Evolutionary conservation across 257 asterid species (phyloP), one percentile per base, ranked within the genome.

Genomic region (Solanum appendiculatum): DNA sequence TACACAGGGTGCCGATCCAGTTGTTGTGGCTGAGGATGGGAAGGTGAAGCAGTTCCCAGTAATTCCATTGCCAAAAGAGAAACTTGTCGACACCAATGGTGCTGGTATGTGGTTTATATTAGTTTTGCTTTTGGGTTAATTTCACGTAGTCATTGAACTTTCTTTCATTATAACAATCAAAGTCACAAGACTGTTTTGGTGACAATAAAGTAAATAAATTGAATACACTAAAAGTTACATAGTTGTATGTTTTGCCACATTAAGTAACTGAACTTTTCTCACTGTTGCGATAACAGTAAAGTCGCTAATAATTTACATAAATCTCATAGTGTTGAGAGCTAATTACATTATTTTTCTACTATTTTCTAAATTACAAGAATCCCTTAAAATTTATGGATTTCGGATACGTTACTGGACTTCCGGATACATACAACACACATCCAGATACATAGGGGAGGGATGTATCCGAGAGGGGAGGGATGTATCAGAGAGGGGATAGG

Each of bases 1-100:
- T 36, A 95, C 99, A 56, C 99, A 97, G 88, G 99, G 99, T 80
- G 98, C 97, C 2, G 99, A 97, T 88, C 99, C 99, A 9, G 96
- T 93, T 23, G 98, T 96, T 85, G 95, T 96, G 29, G 98, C 99
- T 6, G 98, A 92, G 92, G 98, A 97, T 86, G 99, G 99, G 86
- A 96, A 97, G 93, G 96, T 94, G 88, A 91, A 89, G 89, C n/a
- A 89, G 90, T 92, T 90, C 91, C 97, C 98, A 5, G 94, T 97
- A 87, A 95, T 97, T 73, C 86, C 70, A 2, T 77, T 96, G 92
- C 95, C 98, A 3, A 95, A 97, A 68, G 99, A 97, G 93, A 96
- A 95, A 88, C 96, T 97, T n/a, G 96, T 97, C 25, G 99, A 97
- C 85, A 96, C 99, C 89, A 96, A 97, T 31, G 99, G 99, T 56